Evolutionary conservation across 495 filamentous ascomycete genomes (phyloP).

Genomic region (Aspergillus sclerotiicarbonarius): DNA sequence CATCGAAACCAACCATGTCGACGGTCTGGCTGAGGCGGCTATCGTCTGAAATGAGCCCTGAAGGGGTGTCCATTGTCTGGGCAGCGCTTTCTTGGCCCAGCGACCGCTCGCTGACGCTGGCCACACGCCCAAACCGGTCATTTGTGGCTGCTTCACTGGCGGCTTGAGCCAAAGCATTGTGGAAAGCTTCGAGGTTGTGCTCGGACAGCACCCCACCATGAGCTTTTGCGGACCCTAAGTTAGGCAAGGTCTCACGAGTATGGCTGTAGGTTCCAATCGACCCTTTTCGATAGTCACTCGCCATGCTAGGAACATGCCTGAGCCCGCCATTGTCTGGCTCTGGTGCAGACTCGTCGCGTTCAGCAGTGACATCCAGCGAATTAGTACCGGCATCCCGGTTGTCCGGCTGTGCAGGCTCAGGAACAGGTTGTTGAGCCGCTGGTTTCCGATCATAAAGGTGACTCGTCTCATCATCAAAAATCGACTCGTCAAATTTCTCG

Average conservation of each 20-base stretch:
- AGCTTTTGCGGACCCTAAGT: slow-evolving; percentile 30
- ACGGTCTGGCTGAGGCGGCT: slow-evolving; percentile 43
- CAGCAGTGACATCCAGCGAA: slow-evolving; percentile 17
- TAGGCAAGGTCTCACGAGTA: slow-evolving; percentile 27
- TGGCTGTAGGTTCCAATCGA: slow-evolving; percentile 28
- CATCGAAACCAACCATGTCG: slow-evolving; percentile 35
- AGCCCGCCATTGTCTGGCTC: slow-evolving; percentile 21
- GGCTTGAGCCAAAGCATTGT: slow-evolving; percentile 76
- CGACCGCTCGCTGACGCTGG: slow-evolving; percentile 44
- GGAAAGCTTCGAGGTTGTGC: slow-evolving; percentile 68
- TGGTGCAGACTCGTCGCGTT: slow-evolving; percentile 12
- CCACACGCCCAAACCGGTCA: slow-evolving; percentile 61
- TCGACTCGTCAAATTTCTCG: slow-evolving; percentile 69
- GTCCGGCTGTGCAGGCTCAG: slow-evolving; percentile 3
- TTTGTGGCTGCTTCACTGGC: slow-evolving; percentile 70
- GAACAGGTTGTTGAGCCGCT: slow-evolving; percentile 15
- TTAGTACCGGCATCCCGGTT: slow-evolving; percentile 14
- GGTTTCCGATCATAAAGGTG: slow-evolving; percentile 46
- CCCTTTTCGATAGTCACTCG: slow-evolving; percentile 33
- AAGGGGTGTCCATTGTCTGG: slow-evolving; percentile 46
- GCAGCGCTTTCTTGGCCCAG: slow-evolving; percentile 37
- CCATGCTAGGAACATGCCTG: slow-evolving; percentile 41
- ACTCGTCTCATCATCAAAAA: slow-evolving; percentile 67
- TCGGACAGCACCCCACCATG: slow-evolving; percentile 48
- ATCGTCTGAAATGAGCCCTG: slow-evolving; percentile 47